Percentiles rank a stretch among this genome's conserved stretches.
Conservation (phyloP, 2,329 filamentous ascomycete species). For the Pochonia chlamydosporia region DNA sequence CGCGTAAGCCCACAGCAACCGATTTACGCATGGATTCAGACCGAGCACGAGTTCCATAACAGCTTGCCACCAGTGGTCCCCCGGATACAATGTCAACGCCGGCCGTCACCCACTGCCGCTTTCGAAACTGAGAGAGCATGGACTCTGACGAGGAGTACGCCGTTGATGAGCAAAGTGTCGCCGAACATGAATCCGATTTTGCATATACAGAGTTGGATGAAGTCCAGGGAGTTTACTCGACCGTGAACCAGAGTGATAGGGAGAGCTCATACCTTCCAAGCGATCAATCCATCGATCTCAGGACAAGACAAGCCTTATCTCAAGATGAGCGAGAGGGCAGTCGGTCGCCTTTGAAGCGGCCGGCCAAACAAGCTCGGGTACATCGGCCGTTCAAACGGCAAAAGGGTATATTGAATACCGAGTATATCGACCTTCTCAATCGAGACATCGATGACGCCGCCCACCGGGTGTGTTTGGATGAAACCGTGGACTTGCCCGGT, state of each 20-base stretch:
- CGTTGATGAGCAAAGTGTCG: conserved; percentile 6
- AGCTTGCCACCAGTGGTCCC: neutral
- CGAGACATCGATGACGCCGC: conserved; percentile 50
- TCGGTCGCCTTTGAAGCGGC: conserved; percentile 23
- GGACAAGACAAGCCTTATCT: neutral
- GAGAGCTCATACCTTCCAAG: conserved; percentile 2
- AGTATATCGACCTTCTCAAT: conserved; percentile 50
- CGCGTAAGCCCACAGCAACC: too few species aligned
- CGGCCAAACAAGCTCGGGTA: conserved; percentile 16
- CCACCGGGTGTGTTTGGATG: conserved; percentile 24
- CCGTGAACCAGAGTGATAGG: neutral
- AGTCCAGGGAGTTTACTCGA: neutral
- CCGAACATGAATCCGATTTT: neutral
- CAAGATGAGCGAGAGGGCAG: conserved; percentile 6
- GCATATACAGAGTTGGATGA: neutral
- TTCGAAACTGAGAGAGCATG: conserved; percentile 19
- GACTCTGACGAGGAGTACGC: conserved; percentile 20
- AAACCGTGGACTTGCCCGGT: conserved; percentile 26
- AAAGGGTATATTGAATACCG: conserved; percentile 35
- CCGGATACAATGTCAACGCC: conserved; percentile 23
- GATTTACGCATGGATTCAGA: too few species aligned
- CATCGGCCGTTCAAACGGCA: conserved; percentile 38
- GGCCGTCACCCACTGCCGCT: conserved; percentile 13
- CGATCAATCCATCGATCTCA: conserved; percentile 5
- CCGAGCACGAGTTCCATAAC: too few species aligned